Evolutionary conservation across 306 rosid genomes (phyloP).

Genomic region (Senna tora): DNA sequence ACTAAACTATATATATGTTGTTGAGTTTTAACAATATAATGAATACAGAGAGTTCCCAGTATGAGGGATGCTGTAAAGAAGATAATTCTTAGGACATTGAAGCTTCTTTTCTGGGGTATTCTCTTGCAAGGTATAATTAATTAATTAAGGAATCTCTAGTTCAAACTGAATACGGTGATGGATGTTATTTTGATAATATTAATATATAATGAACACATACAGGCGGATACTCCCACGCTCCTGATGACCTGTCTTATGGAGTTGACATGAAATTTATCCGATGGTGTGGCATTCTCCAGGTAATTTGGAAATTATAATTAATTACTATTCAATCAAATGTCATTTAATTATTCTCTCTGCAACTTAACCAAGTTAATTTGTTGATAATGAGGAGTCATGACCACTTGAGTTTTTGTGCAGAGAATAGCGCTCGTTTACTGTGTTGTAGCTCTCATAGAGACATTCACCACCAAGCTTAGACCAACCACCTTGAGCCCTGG

Average conservation of each 20-base stretch:
- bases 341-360: conserved; percentile 2
- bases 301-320: conserved; percentile 18
- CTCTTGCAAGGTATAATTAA: conserved; percentile 68
- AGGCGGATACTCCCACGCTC: conserved; percentile 97
- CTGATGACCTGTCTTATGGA: conserved; percentile 70
- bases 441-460: conserved; percentile 77
- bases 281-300: conserved; percentile 97
- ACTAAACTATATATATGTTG: too few species aligned
- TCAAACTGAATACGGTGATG: not conserved
- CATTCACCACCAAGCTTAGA: conserved; percentile 68
- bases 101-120: conserved; percentile 89
- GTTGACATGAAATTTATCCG: conserved; percentile 76
- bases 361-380: not conserved
- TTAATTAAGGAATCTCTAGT: not conserved
- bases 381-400: conserved; percentile 37
- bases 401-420: conserved; percentile 47
- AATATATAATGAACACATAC: not conserved
- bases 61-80: conserved; percentile 52
- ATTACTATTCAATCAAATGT: not conserved
- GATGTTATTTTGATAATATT: not conserved
- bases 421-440: conserved; percentile 88
- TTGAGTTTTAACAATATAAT: conserved; percentile 8
- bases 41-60: conserved; percentile 61
- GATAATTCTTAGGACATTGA: conserved; percentile 70
- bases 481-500: conserved; percentile 58